Evolutionary conservation across 164 flowering plant species (phyloP).

Genomic region (Vitis labrusca): DNA sequence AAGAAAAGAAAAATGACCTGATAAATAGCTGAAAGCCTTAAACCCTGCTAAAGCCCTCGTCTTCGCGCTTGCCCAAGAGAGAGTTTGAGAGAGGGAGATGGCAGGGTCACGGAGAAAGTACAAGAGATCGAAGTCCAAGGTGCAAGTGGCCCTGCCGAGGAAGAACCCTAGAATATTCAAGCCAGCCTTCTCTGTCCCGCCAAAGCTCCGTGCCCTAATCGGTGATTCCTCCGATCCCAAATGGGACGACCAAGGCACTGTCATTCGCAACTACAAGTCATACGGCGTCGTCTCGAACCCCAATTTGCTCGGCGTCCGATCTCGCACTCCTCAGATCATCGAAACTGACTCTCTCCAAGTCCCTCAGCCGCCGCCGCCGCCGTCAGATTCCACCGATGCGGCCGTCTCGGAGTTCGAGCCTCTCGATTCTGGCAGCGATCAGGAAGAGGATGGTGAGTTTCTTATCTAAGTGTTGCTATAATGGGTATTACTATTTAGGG

Average conservation of each 20-base stretch:
- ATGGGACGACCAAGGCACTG: slow-evolving; percentile 78
- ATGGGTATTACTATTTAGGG: neutral
- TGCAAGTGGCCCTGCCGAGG: slow-evolving; percentile 70
- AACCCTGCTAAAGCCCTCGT: slow-evolving; percentile 3
- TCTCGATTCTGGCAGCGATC: slow-evolving; percentile 81
- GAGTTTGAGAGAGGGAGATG: slow-evolving; percentile 40
- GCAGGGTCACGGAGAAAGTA: slow-evolving; percentile 77
- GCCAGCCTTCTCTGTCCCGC: slow-evolving; percentile 81
- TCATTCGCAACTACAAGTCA: slow-evolving; percentile 72
- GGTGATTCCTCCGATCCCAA: slow-evolving; percentile 17
- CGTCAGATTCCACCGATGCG: slow-evolving; percentile 4
- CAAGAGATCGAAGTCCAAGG: slow-evolving; percentile 71
- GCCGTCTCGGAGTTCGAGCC: slow-evolving; percentile 44
- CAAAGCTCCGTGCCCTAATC: slow-evolving; percentile 67
- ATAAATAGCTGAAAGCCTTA: too few species aligned
- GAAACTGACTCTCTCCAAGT: slow-evolving; percentile 60
- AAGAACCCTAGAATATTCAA: slow-evolving; percentile 79
- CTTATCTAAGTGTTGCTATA: neutral
- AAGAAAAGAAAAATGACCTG: too few species aligned
- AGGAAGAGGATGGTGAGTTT: slow-evolving; percentile 87
- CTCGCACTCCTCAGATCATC: slow-evolving; percentile 59
- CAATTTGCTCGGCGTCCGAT: slow-evolving; percentile 64
- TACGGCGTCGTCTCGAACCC: slow-evolving; percentile 92
- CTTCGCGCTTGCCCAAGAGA: neutral
- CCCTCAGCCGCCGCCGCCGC: slow-evolving; percentile 31